These are phyloP conservation scores for Fusarium pseudonygamai DNA, from an alignment of 2,329 filamentous ascomycete species.

Conservation along the genomic window DNA sequence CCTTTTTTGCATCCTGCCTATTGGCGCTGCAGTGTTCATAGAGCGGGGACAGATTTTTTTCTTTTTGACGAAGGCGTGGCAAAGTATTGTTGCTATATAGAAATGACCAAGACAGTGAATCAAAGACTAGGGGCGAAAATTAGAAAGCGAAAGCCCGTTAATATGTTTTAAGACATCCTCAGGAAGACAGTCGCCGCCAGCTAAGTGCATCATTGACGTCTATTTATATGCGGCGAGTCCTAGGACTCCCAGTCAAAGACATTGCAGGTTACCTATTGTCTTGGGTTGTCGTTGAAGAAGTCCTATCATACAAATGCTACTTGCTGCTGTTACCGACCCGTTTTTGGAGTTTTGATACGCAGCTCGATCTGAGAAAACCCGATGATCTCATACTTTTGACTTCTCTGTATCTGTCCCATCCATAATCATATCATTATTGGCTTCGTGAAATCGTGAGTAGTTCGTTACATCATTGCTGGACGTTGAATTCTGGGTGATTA, in stretches of 20 bases:
- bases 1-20: constrained; percentile 5
- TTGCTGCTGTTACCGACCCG: background rate
- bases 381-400: constrained; percentile 25
- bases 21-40: background rate
- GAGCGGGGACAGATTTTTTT: constrained; percentile 1
- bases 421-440: constrained; percentile 7
- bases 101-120: constrained; percentile 1
- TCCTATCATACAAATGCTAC: background rate
- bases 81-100: constrained; percentile 23
- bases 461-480: constrained; percentile 34
- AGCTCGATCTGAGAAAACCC: constrained; percentile 1
- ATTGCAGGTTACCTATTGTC: background rate
- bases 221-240: background rate
- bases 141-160: background rate
- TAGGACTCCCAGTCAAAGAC: background rate
- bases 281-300: background rate
- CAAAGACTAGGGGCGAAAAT: background rate
- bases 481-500: constrained; percentile 16
- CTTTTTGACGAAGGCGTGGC: background rate
- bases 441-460: constrained; percentile 38
- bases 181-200: background rate
- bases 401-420: constrained; percentile 6
- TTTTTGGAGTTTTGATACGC: background rate
- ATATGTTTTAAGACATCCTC: background rate
- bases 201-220: background rate